Evolutionary conservation across 192 early-diverging fungal species (phyloP), one percentile per base, ranked within the genome.

Genomic region (Entomortierella chlamydospora): DNA sequence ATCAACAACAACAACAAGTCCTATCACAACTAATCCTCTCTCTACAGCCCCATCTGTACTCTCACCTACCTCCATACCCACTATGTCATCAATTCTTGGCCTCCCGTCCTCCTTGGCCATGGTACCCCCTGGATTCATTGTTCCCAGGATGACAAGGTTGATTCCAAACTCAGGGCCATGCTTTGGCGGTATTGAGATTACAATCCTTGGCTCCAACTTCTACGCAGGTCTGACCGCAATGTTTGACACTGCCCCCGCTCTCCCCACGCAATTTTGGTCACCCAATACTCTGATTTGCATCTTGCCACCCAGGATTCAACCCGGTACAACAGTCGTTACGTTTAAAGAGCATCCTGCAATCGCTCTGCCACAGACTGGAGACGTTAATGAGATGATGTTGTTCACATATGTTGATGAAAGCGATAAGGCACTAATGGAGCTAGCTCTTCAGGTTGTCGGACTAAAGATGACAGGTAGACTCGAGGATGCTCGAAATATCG

Each of bases 361-460:
- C 31, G 63, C 86, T 2, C 20, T 87, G 3, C 61, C 61, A 25
- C 57, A 70, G 20, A 37, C 58, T 4, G 70, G 59, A 18, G 59
- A 76, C 30, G 22, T 57, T 17, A 72, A 57, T 2, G 64, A 71
- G 59, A 61, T 73, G 42, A 61, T 63, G 64, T 51, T 82, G 37
- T 87, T 89, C 54, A 69, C 73, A 9, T 87, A 85, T 41, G 64
- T 84, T 5, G 83, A 88, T 60, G 91, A 97, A 70, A 87, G 93
- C 25, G 97, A 98, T 78, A 88, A 92, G 45, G 93, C 93, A n/a
- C 76, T 98, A 62, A 90, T 96, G 81, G 96, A 97, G 68, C 87
- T 98, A 25, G 93, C 95, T 4, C 83, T 98, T 56, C 95, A 95
- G 55, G 91, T 96, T 0, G 90, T 96, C 0, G 97, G 97, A 22